Conservation (phyloP, 2,329 filamentous ascomycete species). For the Verticillium nonalfalfae region DNA sequence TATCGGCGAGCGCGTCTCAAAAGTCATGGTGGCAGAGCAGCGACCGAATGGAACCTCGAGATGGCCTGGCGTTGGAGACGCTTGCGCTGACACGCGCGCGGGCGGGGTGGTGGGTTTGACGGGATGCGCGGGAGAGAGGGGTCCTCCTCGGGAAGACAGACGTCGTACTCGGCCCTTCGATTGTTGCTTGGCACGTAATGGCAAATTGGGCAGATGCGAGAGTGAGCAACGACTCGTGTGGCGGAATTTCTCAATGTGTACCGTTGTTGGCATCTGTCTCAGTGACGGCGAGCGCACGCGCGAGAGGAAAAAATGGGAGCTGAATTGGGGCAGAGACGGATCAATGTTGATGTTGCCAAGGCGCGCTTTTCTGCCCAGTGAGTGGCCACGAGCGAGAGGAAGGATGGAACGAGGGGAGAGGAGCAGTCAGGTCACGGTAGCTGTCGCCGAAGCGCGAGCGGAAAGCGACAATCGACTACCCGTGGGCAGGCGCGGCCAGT, state of each 20-base stretch:
- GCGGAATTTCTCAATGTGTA: neutral
- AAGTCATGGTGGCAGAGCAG: neutral
- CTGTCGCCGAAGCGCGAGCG: too few relatives aligned
- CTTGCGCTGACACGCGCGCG: neutral
- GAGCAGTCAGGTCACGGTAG: neutral
- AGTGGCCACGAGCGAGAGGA: neutral
- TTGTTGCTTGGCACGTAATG: neutral
- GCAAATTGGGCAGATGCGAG: neutral
- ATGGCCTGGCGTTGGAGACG: neutral
- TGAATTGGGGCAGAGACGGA: neutral
- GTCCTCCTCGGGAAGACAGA: neutral
- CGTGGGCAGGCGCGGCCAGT: too few relatives aligned
- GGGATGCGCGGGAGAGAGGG: neutral
- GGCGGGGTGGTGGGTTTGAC: neutral
- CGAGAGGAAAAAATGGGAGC: neutral
- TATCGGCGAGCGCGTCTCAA: neutral
- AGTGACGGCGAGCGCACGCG: neutral
- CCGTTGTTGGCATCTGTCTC: neutral
- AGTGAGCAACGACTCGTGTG: neutral
- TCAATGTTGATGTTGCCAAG: neutral
- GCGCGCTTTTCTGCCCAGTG: neutral
- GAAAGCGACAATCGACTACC: too few relatives aligned
- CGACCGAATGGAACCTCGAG: neutral
- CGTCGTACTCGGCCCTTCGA: neutral
- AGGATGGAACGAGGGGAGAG: neutral